Percentiles rank a stretch among this genome's conserved stretches.
Evolutionary conservation across 2,329 filamentous ascomycete species (phyloP).

Genomic region (Neoarthrinium moseri): DNA sequence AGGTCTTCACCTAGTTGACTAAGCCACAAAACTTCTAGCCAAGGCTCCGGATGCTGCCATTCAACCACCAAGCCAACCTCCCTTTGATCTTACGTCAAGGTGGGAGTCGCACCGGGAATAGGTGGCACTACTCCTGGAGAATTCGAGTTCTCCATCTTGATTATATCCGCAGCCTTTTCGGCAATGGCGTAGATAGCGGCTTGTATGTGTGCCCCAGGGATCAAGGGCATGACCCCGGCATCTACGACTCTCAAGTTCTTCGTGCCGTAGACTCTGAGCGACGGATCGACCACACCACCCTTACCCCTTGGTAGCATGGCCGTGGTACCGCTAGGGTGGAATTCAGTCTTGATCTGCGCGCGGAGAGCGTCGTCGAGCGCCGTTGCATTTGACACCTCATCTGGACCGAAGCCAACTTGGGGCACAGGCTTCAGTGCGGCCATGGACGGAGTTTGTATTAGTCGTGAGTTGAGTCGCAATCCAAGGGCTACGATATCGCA

Average conservation of each 20-base stretch:
- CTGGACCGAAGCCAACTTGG: constrained; percentile 16
- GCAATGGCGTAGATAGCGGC: constrained; percentile 25
- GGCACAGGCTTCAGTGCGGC: constrained; percentile 19
- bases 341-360: constrained; percentile 35
- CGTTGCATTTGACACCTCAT: constrained; percentile 21
- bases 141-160: no score
- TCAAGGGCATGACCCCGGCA: constrained; percentile 41
- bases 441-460: constrained; percentile 24
- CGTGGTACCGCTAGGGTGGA: constrained; percentile 40
- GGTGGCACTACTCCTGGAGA: no score
- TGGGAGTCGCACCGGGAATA: no score
- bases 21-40: no score
- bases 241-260: constrained; percentile 43
- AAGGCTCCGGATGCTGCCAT: no score
- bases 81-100: no score
- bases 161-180: constrained; percentile 20
- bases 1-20: no score
- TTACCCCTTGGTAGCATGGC: constrained; percentile 38
- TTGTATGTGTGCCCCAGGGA: constrained; percentile 36
- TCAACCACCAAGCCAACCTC: no score
- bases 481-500: constrained; percentile 25
- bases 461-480: constrained; percentile 22
- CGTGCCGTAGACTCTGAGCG: constrained; percentile 41
- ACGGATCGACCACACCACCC: constrained; percentile 42
- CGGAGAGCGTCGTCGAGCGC: constrained; percentile 19